Evolutionary conservation across 345 rosid species (phyloP), one percentile per base, ranked within the genome.

Genomic region (Citrus hindsii): DNA sequence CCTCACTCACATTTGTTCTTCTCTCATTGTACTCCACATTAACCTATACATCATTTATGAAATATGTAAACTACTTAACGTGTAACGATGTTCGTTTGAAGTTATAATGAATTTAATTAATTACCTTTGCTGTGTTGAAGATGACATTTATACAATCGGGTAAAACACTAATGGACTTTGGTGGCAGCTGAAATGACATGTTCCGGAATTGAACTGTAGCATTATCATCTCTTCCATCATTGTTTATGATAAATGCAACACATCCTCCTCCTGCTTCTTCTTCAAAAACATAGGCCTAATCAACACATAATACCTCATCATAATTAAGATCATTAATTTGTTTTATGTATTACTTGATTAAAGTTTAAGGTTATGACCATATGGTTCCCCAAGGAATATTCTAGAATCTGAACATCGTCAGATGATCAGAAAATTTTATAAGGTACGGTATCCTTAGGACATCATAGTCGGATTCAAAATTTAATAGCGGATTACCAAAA

Each of bases 161-260:
- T 46, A 95, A 89, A 71, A 93, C 87, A 67, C 90, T 90, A 22
- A 93, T 89, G 1, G 99, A 95, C 81, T 77, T 83, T 3, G 94
- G 92, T 25, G 76, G 87, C 89, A 94, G 82, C 60, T 83, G 82
- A 68, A 83, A 90, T 4, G 87, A 78, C 70, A 51, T 69, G 66
- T 90, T 84, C 62, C 74, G 79, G 24, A 95, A 93, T 51, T 84
- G 83, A 12, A 46, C 51, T 6, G 91, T 83, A 0, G 83, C 80
- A 48, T 78, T 85, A 48, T 65, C 82, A 19, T 77, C 65, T 21
- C 7, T 38, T 5, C 73, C 28, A 77, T 89, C 85, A 58, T 81
- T 83, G 79, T 95, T 95, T n/a, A 95, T 88, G 9, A 95, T 89
- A 84, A 95, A 95, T 14, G 94, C 98, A 9, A 83, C 89, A 79